Evolutionary conservation across 2,329 filamentous ascomycete genomes (phyloP), one percentile per base, ranked within the genome.

Genomic region (Amauroascus niger): DNA sequence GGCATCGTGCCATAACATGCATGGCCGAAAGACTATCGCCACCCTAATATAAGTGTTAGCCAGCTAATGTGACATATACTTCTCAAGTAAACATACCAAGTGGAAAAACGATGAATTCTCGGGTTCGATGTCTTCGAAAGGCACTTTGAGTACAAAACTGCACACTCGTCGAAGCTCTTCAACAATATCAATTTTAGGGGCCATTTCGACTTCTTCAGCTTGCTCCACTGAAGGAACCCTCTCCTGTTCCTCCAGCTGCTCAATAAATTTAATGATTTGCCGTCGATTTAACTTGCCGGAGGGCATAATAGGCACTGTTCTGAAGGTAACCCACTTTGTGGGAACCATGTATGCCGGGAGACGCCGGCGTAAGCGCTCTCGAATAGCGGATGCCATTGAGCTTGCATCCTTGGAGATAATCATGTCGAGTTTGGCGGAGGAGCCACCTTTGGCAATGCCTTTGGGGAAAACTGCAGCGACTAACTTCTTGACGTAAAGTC

Each of bases 61-160:
- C 26, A 20, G 60, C 43, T 13, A 50, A 2, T 24, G 2, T 46
- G 13, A 54, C 40, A 62, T 60, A 16, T 24, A 22, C 43, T 6
- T 48, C 8, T 32, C 11, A 28, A 16, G 9, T 11, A 2, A 43
- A 52, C 56, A 14, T 49, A 57, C 57, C 30, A 67, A 54, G 18
- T 59, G 58, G 49, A 68, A 66, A 53, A 68, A 68, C 24, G 60
- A 62, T 24, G 65, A 62, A n/a, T 62, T 57, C 14, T 58, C 51
- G 7, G 18, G 33, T 16, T 60, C 54, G 24, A 65, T 60, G 2
- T 57, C 49, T 1, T 57, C 55, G 7, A 52, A 11, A 3, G 57
- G 50, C 18, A 64, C 11, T n/a, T 56, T 55, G 18, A 65, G 59
- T 5, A 64, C 53, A 16, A 59, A 52, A 30, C 61, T 58, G 57